Conservation (phyloP, 257 asterid species). For the Plantago ovata region DNA sequence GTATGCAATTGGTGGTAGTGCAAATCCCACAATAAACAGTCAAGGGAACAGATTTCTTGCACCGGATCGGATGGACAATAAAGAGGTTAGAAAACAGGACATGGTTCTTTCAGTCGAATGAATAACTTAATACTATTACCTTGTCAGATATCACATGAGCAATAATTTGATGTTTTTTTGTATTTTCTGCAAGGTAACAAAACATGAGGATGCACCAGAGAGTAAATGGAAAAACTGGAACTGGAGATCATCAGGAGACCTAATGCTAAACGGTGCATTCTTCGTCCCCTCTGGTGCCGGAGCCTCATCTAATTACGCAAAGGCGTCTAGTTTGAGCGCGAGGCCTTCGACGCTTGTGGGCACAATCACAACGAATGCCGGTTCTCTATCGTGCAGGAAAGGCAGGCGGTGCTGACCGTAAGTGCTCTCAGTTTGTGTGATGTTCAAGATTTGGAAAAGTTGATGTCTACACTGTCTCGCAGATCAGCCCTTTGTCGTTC, state of each 20-base stretch:
- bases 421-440: too few relatives aligned
- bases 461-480: neutral
- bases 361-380: constrained; percentile 56
- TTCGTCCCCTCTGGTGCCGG: constrained; percentile 74
- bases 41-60: constrained; percentile 88
- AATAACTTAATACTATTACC: too few relatives aligned
- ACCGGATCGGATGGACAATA: constrained; percentile 45
- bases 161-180: too few relatives aligned
- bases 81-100: constrained; percentile 83
- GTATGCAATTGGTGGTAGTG: constrained; percentile 97
- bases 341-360: constrained; percentile 65
- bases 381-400: constrained; percentile 59
- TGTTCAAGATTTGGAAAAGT: neutral
- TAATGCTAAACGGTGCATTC: constrained; percentile 83
- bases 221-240: constrained; percentile 76
- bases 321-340: constrained; percentile 90
- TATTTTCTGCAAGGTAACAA: constrained; percentile 41
- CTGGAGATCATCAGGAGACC: constrained; percentile 84
- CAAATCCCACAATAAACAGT: constrained; percentile 80
- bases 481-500: neutral
- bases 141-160: too few relatives aligned
- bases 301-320: constrained; percentile 76
- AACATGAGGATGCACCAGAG: constrained; percentile 66
- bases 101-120: too few relatives aligned
- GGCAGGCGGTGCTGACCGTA: constrained; percentile 47